Conservation (phyloP, 73 alveolate species). For the Paramecium bursaria region DNA sequence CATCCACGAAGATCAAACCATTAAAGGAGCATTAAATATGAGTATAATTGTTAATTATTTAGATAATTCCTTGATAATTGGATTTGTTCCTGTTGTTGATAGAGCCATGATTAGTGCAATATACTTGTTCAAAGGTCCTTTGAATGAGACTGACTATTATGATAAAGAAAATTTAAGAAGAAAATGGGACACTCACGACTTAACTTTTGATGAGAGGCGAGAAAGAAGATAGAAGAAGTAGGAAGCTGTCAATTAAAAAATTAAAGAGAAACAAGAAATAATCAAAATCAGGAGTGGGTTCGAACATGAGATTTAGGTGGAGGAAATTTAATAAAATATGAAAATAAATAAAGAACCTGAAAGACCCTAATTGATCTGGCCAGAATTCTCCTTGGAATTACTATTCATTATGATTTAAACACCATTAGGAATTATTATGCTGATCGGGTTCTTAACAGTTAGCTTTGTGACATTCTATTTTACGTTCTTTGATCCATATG, state of each 20-base stretch:
- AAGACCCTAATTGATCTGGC: background rate
- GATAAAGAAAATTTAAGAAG: background rate
- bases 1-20: background rate
- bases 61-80: conserved; percentile 38
- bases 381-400: conserved; percentile 29
- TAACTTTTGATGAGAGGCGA: background rate
- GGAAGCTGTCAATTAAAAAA: background rate
- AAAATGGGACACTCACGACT: background rate
- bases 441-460: conserved; percentile 27
- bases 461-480: conserved; percentile 24
- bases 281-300: conserved; percentile 19
- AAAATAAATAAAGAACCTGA: no score
- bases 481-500: conserved; percentile 55
- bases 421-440: conserved; percentile 26
- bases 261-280: conserved; percentile 23
- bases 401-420: conserved; percentile 23
- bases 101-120: background rate
- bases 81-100: background rate
- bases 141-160: conserved; percentile 22
- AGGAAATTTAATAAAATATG: no score
- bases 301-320: background rate
- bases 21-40: conserved; percentile 29
- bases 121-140: conserved; percentile 42
- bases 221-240: background rate
- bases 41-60: background rate